Base-by-base conservation (phyloP, 805 yeast genomes). In the Kodamaea restingae region DNA sequence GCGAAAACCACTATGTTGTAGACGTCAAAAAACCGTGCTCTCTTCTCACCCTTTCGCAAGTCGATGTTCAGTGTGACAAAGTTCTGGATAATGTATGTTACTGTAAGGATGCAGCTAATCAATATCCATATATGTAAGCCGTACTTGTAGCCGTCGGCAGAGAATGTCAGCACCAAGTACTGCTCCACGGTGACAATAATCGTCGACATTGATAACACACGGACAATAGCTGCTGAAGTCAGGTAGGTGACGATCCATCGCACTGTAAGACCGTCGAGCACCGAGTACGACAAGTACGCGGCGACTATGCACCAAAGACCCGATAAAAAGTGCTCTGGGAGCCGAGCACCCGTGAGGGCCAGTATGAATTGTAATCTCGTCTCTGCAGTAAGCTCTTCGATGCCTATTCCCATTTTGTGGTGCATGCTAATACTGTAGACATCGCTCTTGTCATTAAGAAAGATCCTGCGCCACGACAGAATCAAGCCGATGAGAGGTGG, bases 251-350 rank as follows among this genome's bases (percentile, higher is more conserved):
- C 95, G 18, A 91, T 86, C 95, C 98, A 91, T 32, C 98, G 71
- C 20, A 88, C 83, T 82, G 90, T 87, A 34, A 91, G 67, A 0
- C 96, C 93, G 54, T 90, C 96, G 24, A 91, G 65, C 3, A 87
- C 86, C 1, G 88, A 80, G 60, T 81, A 88, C 7, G 95, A 80
- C 44, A 91, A 67, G 53, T 87, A 88, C 2, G 88, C 88, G 1
- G 95, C 78, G 7, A 91, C 98, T 4, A 84, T 54, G 57, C 96
- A 87, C 98, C 98, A 91, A n/a, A 91, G 58, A 0, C 90, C 90
- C 3, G 95, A 84, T 43, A 88, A 64, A 43, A 88, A 70, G 50
- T 82, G 83, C 55, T 88, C 96, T 0, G 90, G 78, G 1, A 87
- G 75, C 28, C 88, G 65, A 1, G 86, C 88, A 1, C 75, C 59